These are phyloP conservation scores for Pseudogymnoascus verrucosus DNA, from an alignment of 2,329 filamentous ascomycete species.

Conservation along the genomic window DNA sequence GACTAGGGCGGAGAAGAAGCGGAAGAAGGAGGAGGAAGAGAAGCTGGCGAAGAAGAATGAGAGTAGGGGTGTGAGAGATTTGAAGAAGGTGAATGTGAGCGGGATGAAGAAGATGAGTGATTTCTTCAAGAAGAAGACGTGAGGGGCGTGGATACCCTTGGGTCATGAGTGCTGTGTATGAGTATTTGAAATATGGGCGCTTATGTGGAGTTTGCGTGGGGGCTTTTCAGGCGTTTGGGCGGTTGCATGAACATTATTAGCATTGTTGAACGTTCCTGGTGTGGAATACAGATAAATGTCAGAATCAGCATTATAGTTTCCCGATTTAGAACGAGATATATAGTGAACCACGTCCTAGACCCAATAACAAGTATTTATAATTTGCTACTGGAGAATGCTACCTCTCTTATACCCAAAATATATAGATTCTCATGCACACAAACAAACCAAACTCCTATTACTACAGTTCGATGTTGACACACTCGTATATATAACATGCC, in stretches of 20 bases:
- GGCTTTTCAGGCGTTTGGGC: background rate
- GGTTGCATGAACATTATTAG: background rate
- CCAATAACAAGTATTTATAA: conserved; percentile 3
- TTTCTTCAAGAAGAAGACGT: conserved; percentile 69
- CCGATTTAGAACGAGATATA: background rate
- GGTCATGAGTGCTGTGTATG: background rate
- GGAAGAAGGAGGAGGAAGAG: conserved; percentile 82
- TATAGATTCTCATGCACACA: background rate
- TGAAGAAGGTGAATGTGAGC: conserved; percentile 82
- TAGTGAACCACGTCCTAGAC: background rate
- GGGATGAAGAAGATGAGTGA: conserved; percentile 97
- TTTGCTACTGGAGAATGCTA: background rate
- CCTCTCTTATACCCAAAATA: background rate
- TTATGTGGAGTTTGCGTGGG: background rate
- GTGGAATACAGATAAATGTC: background rate
- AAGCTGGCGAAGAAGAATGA: conserved; percentile 69
- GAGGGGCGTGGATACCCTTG: background rate
- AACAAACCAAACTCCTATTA: background rate
- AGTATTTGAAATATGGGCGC: background rate
- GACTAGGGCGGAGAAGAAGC: conserved; percentile 66
- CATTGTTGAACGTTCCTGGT: background rate
- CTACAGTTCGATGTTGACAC: background rate
- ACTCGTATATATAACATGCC: background rate
- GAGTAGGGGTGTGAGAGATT: conserved; percentile 66
- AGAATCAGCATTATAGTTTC: background rate